Conservation (phyloP, 192 early-diverging fungal species). For the Pilaira anomala region DNA sequence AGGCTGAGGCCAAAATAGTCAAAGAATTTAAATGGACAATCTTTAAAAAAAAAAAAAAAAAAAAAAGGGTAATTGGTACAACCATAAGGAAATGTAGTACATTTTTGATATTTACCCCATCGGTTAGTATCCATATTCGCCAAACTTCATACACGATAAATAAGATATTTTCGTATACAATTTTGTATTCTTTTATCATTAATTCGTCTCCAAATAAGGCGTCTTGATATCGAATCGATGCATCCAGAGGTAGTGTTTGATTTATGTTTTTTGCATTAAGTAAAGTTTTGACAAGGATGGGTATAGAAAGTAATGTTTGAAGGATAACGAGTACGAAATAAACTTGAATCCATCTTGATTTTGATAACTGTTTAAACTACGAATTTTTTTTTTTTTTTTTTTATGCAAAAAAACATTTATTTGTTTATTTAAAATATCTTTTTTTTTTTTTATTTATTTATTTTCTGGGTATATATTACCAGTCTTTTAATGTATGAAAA, state of each 20-base stretch:
- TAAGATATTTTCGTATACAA: background rate
- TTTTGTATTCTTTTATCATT: background rate
- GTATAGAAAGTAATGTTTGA: background rate
- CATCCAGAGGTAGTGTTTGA: background rate
- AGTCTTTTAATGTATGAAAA: background rate
- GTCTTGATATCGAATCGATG: background rate
- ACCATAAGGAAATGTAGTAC: too few relatives aligned
- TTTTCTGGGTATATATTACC: background rate
- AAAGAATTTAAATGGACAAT: constrained; percentile 1
- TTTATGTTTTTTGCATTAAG: background rate
- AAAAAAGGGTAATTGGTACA: background rate
- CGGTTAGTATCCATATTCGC: constrained; percentile 6
- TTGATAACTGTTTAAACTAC: constrained; percentile 10
- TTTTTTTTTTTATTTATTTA: background rate
- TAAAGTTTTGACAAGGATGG: background rate
- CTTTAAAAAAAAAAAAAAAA: background rate
- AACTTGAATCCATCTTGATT: constrained; percentile 9
- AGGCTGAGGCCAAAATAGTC: constrained; percentile 8
- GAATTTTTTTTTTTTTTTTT: background rate
- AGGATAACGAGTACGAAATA: background rate
- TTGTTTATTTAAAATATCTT: background rate
- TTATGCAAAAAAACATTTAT: background rate
- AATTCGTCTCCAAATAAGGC: background rate
- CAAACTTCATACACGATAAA: constrained; percentile 8
- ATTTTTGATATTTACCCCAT: constrained; percentile 7